phyloP scores from a whole-genome alignment of 2,329 filamentous ascomycete genomes.

The Torrubiella hemipterigena region DNA sequence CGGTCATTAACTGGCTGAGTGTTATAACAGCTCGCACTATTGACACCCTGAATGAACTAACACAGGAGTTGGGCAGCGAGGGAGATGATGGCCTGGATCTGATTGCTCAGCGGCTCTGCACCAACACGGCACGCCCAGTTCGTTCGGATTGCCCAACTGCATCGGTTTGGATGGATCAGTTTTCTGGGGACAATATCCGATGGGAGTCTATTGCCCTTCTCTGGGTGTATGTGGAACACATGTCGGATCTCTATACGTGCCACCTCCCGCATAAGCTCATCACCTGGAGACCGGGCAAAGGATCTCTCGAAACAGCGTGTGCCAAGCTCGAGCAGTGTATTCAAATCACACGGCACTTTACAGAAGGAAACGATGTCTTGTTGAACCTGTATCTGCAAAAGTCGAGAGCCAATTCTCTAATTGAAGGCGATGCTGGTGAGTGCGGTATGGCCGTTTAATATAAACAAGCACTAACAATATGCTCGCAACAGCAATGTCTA shows the following conservation, averaged over 20 bases:
- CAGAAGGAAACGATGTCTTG: too few species aligned
- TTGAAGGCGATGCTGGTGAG: slow-evolving; percentile 23
- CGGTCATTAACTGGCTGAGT: slow-evolving; percentile 10
- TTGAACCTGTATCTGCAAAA: slow-evolving; percentile 16
- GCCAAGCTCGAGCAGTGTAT: slow-evolving; percentile 14
- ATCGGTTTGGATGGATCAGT: slow-evolving; percentile 19
- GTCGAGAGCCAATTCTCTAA: slow-evolving; percentile 19
- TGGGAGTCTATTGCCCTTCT: slow-evolving; percentile 25
- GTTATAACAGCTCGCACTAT: slow-evolving; percentile 10
- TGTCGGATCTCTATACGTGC: slow-evolving; percentile 1
- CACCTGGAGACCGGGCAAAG: too few species aligned
- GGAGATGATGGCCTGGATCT: too few species aligned
- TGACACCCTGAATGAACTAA: slow-evolving; percentile 9
- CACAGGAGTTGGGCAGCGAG: slow-evolving; percentile 17
- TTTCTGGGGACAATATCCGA: slow-evolving; percentile 20
- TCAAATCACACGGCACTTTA: slow-evolving; percentile 14
- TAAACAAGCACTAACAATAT: background rate
- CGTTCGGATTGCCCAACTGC: too few species aligned
- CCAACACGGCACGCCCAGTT: slow-evolving; percentile 21
- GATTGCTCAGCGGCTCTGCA: slow-evolving; percentile 17
- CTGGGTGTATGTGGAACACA: slow-evolving; percentile 7
- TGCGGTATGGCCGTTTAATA: slow-evolving; percentile 1
- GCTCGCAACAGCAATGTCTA: too few species aligned
- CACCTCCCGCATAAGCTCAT: slow-evolving; percentile 4
- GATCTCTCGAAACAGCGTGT: slow-evolving; percentile 6